Base-by-base conservation (phyloP, 1,284 basidiomycete genomes). In the Boletus semigastroideus region DNA sequence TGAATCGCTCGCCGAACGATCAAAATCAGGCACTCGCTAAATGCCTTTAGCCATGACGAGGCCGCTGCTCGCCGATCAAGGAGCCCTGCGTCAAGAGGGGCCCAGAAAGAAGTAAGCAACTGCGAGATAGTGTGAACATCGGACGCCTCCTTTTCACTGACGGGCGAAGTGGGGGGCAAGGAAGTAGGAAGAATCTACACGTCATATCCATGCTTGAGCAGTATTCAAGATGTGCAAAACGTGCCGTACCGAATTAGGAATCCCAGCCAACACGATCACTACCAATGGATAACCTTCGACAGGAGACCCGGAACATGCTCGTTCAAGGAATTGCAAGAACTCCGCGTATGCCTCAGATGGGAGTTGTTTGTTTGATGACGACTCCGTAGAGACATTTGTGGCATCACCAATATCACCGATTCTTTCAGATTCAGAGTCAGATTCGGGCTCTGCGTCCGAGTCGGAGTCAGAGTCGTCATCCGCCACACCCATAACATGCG, bases 31-130 rank as follows among this genome's bases (percentile, higher is more conserved):
- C 84, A 91, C 68, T 95, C 92, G 13, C 87, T 70, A 9, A 91
- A 65, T 0, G 90, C 78, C 0, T 78, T 75, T 6, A 91, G 66
- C 71, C 90, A 92, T 0, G 89, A 84, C 0, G 77, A 72, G 4
- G 78, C 76, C 1, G 78, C 74, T 14, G 74, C 67, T 3, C 74
- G 65, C 22, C 80, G 78, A 39, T 67, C 63, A 80, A 73, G 17
- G 76, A 76, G 57, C 17, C 82, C 80, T 13, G 81, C 82, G 45
- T 87, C 82, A 1, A 90, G 68, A 0, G 89, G 88, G 10, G 82
- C 80, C 87, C 91, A 93, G 60, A 95, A 85, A 0, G 88, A 81
- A 1, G 73, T 70, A 62, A 92, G 86, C 31, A 95, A 69, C n/a
- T 77, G 74, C 0, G 65, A 61, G 1, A 81, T 59, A 17, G 72